phyloP scores from a whole-genome alignment of 1,284 basidiomycete genomes.

The Mrakiaceae sp. region DNA sequence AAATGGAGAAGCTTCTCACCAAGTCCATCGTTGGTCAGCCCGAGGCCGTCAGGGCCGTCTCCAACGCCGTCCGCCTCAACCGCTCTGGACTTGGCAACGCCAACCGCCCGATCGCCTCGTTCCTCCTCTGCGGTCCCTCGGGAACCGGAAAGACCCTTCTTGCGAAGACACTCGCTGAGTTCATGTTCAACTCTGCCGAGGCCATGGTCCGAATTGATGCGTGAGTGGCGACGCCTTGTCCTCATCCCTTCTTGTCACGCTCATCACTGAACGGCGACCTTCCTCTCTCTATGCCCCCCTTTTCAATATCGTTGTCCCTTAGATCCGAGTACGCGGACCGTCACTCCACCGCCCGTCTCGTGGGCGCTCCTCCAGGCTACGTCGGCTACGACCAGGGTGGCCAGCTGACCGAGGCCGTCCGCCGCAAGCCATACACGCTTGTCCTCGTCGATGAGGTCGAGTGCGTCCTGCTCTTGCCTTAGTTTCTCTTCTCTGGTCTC shows the following conservation, averaged over 20 bases:
- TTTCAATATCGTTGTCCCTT: too few species aligned
- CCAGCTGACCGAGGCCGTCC: slow-evolving; percentile 41
- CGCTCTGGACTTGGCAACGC: slow-evolving; percentile 45
- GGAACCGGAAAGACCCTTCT: slow-evolving; percentile 48
- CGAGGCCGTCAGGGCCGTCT: slow-evolving; percentile 45
- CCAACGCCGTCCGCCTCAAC: slow-evolving; percentile 46
- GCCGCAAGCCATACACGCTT: slow-evolving; percentile 32
- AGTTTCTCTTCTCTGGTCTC: slow-evolving; percentile 32
- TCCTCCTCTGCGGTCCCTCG: slow-evolving; percentile 41
- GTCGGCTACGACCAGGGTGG: slow-evolving; percentile 47
- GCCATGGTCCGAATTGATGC: slow-evolving; percentile 48
- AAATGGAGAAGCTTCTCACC: slow-evolving; percentile 38
- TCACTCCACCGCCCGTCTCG: slow-evolving; percentile 43
- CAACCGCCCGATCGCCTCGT: slow-evolving; percentile 43
- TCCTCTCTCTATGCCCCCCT: too few species aligned
- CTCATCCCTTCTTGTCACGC: too few species aligned
- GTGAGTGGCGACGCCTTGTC: slow-evolving; percentile 13
- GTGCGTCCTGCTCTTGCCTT: slow-evolving; percentile 45
- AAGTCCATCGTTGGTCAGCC: slow-evolving; percentile 45
- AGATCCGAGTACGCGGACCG: slow-evolving; percentile 39
- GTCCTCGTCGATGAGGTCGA: slow-evolving; percentile 38
- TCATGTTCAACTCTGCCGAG: slow-evolving; percentile 40
- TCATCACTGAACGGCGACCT: too few species aligned
- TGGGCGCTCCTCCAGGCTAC: slow-evolving; percentile 45
- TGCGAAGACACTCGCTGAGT: slow-evolving; percentile 40